phyloP scores from a whole-genome alignment of 345 rosid species.

The Acer saccharum region DNA sequence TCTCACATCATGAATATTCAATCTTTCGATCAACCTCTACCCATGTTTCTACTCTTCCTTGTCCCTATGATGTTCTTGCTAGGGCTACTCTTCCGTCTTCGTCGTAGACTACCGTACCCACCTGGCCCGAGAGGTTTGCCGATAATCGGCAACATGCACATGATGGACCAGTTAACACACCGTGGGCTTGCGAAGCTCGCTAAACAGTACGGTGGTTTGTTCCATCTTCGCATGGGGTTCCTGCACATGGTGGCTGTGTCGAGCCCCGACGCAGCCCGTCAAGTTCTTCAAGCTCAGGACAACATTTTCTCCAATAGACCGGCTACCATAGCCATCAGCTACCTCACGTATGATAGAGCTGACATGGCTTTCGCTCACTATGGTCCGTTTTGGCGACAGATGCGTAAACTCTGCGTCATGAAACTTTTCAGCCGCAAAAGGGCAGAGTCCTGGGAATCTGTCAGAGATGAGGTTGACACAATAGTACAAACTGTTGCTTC shows the following conservation, averaged over 20 bases:
- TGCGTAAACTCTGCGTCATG: constrained; percentile 92
- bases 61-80: constrained; percentile 49
- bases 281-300: constrained; percentile 89
- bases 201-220: constrained; percentile 71
- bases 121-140: constrained; percentile 94
- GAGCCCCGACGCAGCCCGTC: constrained; percentile 68
- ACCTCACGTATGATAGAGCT: constrained; percentile 83
- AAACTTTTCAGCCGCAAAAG: constrained; percentile 89
- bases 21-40: constrained; percentile 28
- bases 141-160: constrained; percentile 76
- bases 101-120: constrained; percentile 58
- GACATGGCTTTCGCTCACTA: constrained; percentile 98
- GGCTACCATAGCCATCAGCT: constrained; percentile 75
- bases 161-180: constrained; percentile 95
- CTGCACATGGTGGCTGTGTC: constrained; percentile 74
- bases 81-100: constrained; percentile 32
- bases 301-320: constrained; percentile 86
- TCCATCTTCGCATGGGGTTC: constrained; percentile 78
- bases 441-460: constrained; percentile 93
- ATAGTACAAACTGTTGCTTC: constrained; percentile 42
- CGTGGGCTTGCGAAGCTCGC: constrained; percentile 77
- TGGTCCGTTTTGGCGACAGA: constrained; percentile 98
- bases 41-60: constrained; percentile 33
- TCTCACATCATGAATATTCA: constrained; percentile 17
- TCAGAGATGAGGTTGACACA: constrained; percentile 77